These are phyloP conservation scores for Dryas integrifolia DNA, from an alignment of 331 rosid genomes.

Conservation along the genomic window DNA sequence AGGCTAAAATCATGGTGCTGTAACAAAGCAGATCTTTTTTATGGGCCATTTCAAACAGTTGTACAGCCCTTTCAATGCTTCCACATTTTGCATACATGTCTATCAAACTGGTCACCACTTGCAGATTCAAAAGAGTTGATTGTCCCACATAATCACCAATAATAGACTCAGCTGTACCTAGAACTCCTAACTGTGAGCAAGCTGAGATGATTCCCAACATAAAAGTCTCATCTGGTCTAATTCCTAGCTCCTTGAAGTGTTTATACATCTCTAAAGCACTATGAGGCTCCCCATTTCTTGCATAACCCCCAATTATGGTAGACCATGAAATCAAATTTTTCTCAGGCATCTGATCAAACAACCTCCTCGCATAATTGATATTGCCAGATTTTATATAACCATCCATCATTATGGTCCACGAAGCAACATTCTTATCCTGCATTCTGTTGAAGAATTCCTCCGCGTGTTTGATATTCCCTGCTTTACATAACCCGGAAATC, in stretches of 20 bases:
- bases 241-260: constrained; percentile 17
- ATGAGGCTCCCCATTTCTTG: constrained; percentile 1
- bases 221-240: constrained; percentile 18
- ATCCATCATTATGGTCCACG: constrained; percentile 22
- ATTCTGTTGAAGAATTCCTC: constrained; percentile 1
- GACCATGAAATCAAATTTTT: constrained; percentile 16
- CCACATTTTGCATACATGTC: constrained; percentile 12
- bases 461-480: constrained; percentile 1
- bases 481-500: constrained; percentile 10
- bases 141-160: not conserved
- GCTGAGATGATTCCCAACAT: constrained; percentile 18
- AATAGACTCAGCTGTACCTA: constrained; percentile 5
- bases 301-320: constrained; percentile 23
- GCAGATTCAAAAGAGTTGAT: constrained; percentile 3
- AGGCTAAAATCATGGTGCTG: constrained; percentile 17
- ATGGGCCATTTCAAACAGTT: not conserved
- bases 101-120: constrained; percentile 11
- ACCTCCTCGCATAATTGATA: not conserved
- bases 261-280: constrained; percentile 9
- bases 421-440: constrained; percentile 12
- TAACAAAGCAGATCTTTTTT: constrained; percentile 19
- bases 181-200: constrained; percentile 19
- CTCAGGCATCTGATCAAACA: constrained; percentile 14
- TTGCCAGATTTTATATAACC: constrained; percentile 12
- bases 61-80: constrained; percentile 8